Conservation (phyloP, 345 rosid genomes). For the Draba incana region DNA sequence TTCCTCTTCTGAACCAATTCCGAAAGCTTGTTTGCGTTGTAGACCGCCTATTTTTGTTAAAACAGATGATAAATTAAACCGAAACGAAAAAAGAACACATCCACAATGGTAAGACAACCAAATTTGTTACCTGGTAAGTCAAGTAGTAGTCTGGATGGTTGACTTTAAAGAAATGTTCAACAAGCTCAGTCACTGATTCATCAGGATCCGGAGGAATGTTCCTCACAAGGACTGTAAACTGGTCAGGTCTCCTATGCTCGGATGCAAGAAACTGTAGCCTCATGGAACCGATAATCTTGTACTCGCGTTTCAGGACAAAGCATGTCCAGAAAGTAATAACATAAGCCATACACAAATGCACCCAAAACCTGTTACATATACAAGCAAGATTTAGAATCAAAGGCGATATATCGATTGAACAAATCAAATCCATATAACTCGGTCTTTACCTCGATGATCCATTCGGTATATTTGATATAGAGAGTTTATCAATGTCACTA, state of each 20-base stretch:
- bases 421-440: constrained; percentile 21
- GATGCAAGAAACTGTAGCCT: constrained; percentile 91
- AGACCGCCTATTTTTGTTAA: constrained; percentile 62
- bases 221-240: constrained; percentile 85
- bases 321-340: constrained; percentile 93
- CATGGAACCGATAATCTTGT: constrained; percentile 73
- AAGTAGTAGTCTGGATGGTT: constrained; percentile 88
- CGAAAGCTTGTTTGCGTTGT: constrained; percentile 71
- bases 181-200: constrained; percentile 82
- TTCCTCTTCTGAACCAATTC: constrained; percentile 66
- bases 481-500: constrained; percentile 80
- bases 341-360: constrained; percentile 88
- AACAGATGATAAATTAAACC: constrained; percentile 6
- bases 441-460: constrained; percentile 67
- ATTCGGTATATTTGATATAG: constrained; percentile 82
- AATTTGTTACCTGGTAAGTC: constrained; percentile 71
- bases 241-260: constrained; percentile 74
- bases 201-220: constrained; percentile 93
- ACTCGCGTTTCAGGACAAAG: constrained; percentile 72
- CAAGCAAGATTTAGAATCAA: not conserved
- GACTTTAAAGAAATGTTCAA: constrained; percentile 88
- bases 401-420: not conserved
- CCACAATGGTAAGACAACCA: not conserved
- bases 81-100: not conserved
- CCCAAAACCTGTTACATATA: constrained; percentile 68